Evolutionary conservation across 2,329 filamentous ascomycete genomes (phyloP), one percentile per base, ranked within the genome.

Genomic region (Pyrenophora graminea): DNA sequence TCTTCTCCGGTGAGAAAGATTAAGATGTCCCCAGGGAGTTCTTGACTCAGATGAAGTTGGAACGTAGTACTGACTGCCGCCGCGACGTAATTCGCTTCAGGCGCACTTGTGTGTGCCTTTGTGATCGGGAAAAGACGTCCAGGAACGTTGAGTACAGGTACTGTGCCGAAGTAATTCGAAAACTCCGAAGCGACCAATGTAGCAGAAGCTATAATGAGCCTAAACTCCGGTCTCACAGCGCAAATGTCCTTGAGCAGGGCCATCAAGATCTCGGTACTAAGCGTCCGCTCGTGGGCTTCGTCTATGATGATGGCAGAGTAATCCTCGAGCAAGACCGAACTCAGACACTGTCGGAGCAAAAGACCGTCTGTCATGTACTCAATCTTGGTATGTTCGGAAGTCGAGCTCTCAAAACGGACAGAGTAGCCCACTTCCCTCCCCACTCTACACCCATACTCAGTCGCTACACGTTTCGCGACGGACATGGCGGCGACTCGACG

Each of bases 361-460:
- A 97, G 96, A 69, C 94, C 94, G 67, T 99, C 94, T 0, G 94
- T 99, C 89, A 96, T 93, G 74, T 96, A 97, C 73, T 96, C 95
- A 47, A 99, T 76, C 6, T 93, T 80, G 0, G 94, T 97, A 64
- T 96, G 95, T 65, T 96, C 91, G 69, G 43, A 47, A 2, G 91
- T 96, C 57, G 87, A 86, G 73, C 97, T 90, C 70, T 99, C 94
- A 64, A 97, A 99, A 55, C 94, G 89, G 62, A 99, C 96, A 0
- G 88, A 87, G 71, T 97, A 99, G 13, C 94, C 94, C 21, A 97
- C 93, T 68, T 97, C 91, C 56, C 90, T 89, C 1, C 94, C 94
- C 9, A 77, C 70, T 93, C 92, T 53, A 91, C 88, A 0, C 89
- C 91, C 77, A 96, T 89, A 38, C 70, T 99, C 94, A 48, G 97